These are phyloP conservation scores for Endoconidiophora laricicola DNA, from an alignment of 2,329 filamentous ascomycete species.

Conservation along the genomic window DNA sequence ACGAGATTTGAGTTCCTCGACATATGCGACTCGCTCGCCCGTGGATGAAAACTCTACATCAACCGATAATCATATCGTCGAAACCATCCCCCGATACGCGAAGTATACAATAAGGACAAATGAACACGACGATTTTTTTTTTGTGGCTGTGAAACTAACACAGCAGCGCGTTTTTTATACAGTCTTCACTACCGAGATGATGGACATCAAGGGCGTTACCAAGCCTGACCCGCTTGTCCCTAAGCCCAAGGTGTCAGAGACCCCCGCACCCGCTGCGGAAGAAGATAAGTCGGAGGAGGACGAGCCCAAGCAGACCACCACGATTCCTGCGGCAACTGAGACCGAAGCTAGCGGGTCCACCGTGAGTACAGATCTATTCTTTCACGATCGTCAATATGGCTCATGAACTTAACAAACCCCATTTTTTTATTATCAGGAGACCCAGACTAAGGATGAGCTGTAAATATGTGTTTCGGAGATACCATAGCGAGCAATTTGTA, in stretches of 20 bases:
- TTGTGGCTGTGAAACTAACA: neutral
- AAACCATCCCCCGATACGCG: neutral
- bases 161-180: constrained; percentile 13
- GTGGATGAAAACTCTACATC: neutral
- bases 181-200: constrained; percentile 85
- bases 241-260: constrained; percentile 22
- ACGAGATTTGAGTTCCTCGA: neutral
- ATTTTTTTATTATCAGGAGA: constrained; percentile 7
- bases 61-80: neutral
- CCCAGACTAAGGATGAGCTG: constrained; percentile 13
- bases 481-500: constrained; percentile 2
- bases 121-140: neutral
- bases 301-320: constrained; percentile 12
- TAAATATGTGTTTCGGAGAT: constrained; percentile 8
- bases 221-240: constrained; percentile 29
- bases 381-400: constrained; percentile 7
- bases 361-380: constrained; percentile 10
- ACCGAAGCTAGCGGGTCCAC: constrained; percentile 3
- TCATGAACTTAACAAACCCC: constrained; percentile 2
- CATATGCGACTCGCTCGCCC: constrained; percentile 11
- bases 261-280: constrained; percentile 16
- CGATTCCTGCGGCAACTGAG: constrained; percentile 1
- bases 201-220: constrained; percentile 62
- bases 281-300: constrained; percentile 11
- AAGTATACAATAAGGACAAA: too few species aligned